Base-by-base conservation (phyloP, 2,329 filamentous ascomycete genomes). In the Talaromyces atroroseus region DNA sequence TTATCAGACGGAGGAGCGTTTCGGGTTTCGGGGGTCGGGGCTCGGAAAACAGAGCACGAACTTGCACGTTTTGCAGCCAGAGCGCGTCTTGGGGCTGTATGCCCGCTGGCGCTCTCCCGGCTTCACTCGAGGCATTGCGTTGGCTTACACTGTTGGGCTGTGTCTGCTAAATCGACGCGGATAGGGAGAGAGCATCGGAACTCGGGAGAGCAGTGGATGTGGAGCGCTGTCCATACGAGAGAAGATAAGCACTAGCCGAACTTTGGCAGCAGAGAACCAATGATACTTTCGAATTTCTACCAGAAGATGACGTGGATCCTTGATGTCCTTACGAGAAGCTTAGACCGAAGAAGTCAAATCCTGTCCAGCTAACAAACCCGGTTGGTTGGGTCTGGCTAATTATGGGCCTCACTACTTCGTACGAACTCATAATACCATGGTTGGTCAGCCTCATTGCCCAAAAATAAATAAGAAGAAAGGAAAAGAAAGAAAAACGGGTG, bases 101-200 rank as follows among this genome's bases (percentile, higher is more conserved):
- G 52, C 52, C 3, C 52, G 42, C 16, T 36, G 52, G n/a, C 52
- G 52, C 20, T 54, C 52, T 14, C 44, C 52, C 32, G 52, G 52
- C n/a, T 54, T 54, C 12, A 54, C 52, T 23, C 52, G 52, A 24
- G 52, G 52, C 52, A 49, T 49, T n/a, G n/a, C n/a, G n/a, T n/a
- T n/a, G n/a, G n/a, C n/a, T n/a, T n/a, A n/a, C n/a, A n/a, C n/a
- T n/a, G n/a, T n/a, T 50, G 16, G 48, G 16, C n/a, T n/a, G n/a
- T n/a, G n/a, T n/a, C n/a, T n/a, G n/a, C n/a, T n/a, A n/a, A n/a
- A n/a, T n/a, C n/a, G n/a, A n/a, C n/a, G n/a, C n/a, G n/a, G n/a
- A n/a, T n/a, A n/a, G n/a, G n/a, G n/a, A n/a, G n/a, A n/a, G n/a
- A n/a, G n/a, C n/a, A n/a, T 3, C 18, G 21, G 32, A 36, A 40